Base-by-base conservation (phyloP, 208 protist genomes). In the Wallacemonas sp. region DNA sequence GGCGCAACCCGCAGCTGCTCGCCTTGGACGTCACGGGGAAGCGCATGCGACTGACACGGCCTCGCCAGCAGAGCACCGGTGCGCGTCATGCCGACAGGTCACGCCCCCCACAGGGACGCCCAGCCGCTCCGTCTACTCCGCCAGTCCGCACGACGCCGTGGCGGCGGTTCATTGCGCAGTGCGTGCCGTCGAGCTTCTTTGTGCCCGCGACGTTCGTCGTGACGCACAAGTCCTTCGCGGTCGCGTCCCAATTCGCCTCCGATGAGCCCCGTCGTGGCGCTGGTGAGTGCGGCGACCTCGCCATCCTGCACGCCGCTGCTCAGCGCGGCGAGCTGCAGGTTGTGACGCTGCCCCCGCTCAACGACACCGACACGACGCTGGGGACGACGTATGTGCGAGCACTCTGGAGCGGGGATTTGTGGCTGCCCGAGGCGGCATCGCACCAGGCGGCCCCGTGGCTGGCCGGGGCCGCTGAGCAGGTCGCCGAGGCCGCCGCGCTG, bases 121-220 rank as follows among this genome's bases (percentile, higher is more conserved):
- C n/a, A n/a, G n/a, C n/a, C n/a, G n/a, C n/a, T n/a, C n/a, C n/a
- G n/a, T n/a, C n/a, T n/a, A n/a, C n/a, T n/a, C n/a, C n/a, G n/a
- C n/a, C n/a, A n/a, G n/a, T n/a, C n/a, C n/a, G n/a, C n/a, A n/a
- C 14, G 36, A 16, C 36, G 14, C 52, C 52, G 12, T 59, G 52
- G 52, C 32, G 10, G 32, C 52, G 62, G 12, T 42, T 57, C n/a
- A 11, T 67, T 0, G 11, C 16, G 4, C n/a, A 28, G 16, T 16
- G 11, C n/a, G 59, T 71, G 5, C 71, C 71, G 2, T 44, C 46
- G 12, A 72, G 62, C 12, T 76, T 76, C 42, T 70, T 57, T 20
- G 65, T 76, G 0, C 71, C 71, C 2, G 22, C 64, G 39, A 23
- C 33, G 1, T 55, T 57, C 57, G 16, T 74, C n/a, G 4, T 59